Conservation (phyloP, 2,329 filamentous ascomycete species). For the Colletotrichum sp. region DNA sequence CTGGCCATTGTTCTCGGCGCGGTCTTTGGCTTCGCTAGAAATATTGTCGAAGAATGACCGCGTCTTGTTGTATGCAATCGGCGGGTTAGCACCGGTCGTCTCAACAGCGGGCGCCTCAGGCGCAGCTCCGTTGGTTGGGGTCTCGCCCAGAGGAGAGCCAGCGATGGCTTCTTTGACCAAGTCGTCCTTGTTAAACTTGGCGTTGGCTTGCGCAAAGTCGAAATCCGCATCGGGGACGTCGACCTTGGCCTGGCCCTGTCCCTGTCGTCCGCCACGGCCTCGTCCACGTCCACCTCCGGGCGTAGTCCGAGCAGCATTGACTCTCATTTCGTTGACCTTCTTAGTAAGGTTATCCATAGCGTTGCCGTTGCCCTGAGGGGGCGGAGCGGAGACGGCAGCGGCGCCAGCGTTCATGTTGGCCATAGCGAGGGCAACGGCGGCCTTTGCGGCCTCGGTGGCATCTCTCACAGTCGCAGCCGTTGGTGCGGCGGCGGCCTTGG, state of each 20-base stretch:
- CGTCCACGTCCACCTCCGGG: slow-evolving; percentile 49
- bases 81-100: slow-evolving; percentile 24
- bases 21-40: slow-evolving; percentile 89
- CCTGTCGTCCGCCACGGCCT: slow-evolving; percentile 49
- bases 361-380: slow-evolving; percentile 38
- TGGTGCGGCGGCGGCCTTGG: slow-evolving; percentile 30
- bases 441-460: slow-evolving; percentile 76
- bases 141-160: slow-evolving; percentile 69
- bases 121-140: slow-evolving; percentile 40
- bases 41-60: slow-evolving; percentile 98
- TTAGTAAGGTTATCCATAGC: slow-evolving; percentile 74
- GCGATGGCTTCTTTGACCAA: slow-evolving; percentile 88
- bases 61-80: slow-evolving; percentile 80
- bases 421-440: slow-evolving; percentile 82
- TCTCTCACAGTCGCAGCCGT: slow-evolving; percentile 57
- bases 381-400: slow-evolving; percentile 22
- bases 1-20: slow-evolving; percentile 73
- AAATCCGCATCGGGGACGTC: slow-evolving; percentile 92
- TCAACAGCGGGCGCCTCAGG: slow-evolving; percentile 38
- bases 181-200: slow-evolving; percentile 53
- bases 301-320: slow-evolving; percentile 55
- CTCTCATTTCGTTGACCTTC: slow-evolving; percentile 79
- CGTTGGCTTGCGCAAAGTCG: slow-evolving; percentile 74
- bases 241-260: slow-evolving; percentile 62
- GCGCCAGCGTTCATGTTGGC: slow-evolving; percentile 64